Base-by-base conservation (phyloP, 1,284 basidiomycete genomes). In the Mycosarcoma mackinlayi region DNA sequence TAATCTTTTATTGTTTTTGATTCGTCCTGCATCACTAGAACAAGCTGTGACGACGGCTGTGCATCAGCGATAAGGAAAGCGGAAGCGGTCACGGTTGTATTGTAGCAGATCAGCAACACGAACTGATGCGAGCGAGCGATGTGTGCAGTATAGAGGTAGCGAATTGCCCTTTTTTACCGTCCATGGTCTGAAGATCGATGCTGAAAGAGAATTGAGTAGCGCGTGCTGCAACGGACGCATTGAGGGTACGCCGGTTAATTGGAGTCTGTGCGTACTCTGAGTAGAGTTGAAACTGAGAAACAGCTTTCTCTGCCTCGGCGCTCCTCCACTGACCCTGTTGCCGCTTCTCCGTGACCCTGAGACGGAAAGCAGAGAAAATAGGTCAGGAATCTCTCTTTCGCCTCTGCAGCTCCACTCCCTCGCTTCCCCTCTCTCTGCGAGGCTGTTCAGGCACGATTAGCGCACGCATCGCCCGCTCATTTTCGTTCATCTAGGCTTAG, bases 321-420 rank as follows among this genome's bases (percentile, higher is more conserved):
- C 33, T 31, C n/a, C 18, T 11, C 18, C 33, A 30, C 38, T 52
- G 44, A 48, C 59, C 61, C 61, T 48, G 61, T 52, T 57, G 54
- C 47, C 61, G 61, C 61, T 56, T 46, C 42, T 64, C 54, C 49
- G 54, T 19, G 27, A 44, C 27, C 14, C 31, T 37, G 49, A 31
- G n/a, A 39, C 33, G 19, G 25, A 28, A 44, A 49, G 39, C n/a
- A 19, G 11, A 14, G 25, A 34, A 46, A 34, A 34, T 13, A 38
- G 19, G 7, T 10, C n/a, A 44, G 27, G 16, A 35, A 42, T 10
- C 27, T 37, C 39, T 28, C 28, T 21, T 16, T 42, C 19, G 39
- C 21, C 6, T 19, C 27, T n/a, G n/a, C n/a, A n/a, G 24, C 23
- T 23, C 23, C 49, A 31, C 37, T 51, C 31, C 31, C 21, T 21